phyloP scores from a whole-genome alignment of 805 yeast species.

The Kockiozyma suomiensis region DNA sequence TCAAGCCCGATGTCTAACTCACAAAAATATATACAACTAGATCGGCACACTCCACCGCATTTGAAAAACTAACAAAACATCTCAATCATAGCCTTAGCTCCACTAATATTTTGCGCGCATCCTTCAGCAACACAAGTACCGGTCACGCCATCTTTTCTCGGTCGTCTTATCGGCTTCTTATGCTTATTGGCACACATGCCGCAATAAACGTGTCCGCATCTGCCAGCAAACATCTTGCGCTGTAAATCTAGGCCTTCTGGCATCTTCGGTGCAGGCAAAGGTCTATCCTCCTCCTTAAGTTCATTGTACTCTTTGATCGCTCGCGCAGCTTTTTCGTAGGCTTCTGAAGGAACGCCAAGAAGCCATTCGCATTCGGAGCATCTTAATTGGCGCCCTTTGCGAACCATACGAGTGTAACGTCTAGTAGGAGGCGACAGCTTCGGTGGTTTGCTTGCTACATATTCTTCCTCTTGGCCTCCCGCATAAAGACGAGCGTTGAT shows the following conservation, averaged over 20 bases:
- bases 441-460: neutral
- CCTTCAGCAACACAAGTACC: conserved; percentile 23
- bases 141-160: conserved; percentile 6
- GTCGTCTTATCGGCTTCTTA: conserved; percentile 4
- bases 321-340: neutral
- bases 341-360: conserved; percentile 16
- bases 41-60: too few relatives aligned
- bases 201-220: conserved; percentile 34
- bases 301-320: conserved; percentile 2
- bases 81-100: conserved; percentile 27
- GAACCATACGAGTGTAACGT: conserved; percentile 19
- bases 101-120: conserved; percentile 24
- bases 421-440: conserved; percentile 12
- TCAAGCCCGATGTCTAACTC: too few relatives aligned
- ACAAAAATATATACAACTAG: neutral
- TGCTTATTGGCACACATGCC: conserved; percentile 29
- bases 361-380: conserved; percentile 24
- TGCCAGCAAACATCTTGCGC: conserved; percentile 23
- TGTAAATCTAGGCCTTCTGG: neutral
- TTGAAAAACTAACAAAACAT: conserved; percentile 9
- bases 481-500: neutral
- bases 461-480: neutral
- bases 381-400: conserved; percentile 11
- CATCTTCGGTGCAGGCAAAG: conserved; percentile 1
- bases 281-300: neutral